These are phyloP conservation scores for Ambrosia trifida DNA, from an alignment of 129 eudicot species.

Conservation along the genomic window DNA sequence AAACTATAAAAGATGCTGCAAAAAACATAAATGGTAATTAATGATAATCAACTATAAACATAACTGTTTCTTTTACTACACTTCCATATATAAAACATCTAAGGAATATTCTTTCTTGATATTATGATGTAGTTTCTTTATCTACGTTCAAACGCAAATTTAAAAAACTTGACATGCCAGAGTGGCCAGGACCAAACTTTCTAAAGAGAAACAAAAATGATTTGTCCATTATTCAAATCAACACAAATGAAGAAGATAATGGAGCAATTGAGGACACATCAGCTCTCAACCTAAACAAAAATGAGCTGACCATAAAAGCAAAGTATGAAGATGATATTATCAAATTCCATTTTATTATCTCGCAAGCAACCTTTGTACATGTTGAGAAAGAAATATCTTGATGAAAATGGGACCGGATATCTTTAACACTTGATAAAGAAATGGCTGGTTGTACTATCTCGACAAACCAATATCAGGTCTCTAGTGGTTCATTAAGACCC, in stretches of 20 bases:
- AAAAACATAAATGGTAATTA: not conserved
- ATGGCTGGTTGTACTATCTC: conserved; percentile 5
- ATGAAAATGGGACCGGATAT: conserved; percentile 40
- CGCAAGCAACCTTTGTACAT: conserved; percentile 18
- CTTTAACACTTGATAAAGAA: conserved; percentile 35
- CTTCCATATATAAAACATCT: too few relatives aligned
- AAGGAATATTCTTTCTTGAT: conserved; percentile 2
- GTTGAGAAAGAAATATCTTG: conserved; percentile 27
- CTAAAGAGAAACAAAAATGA: not conserved
- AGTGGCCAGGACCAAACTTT: not conserved
- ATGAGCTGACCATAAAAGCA: too few relatives aligned
- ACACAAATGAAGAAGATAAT: conserved; percentile 11
- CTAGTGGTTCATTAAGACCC: too few relatives aligned
- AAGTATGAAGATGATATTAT: too few relatives aligned
- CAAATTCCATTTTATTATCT: conserved; percentile 28
- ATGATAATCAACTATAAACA: not conserved
- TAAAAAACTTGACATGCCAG: not conserved
- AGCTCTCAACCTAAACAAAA: too few relatives aligned
- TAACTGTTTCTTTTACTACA: not conserved
- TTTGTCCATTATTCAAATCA: not conserved
- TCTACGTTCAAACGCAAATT: conserved; percentile 28
- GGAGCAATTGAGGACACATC: too few relatives aligned
- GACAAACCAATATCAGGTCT: too few relatives aligned
- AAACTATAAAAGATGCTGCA: too few relatives aligned
- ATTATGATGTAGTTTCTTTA: conserved; percentile 8